Percentiles rank a stretch among this genome's conserved stretches.
Evolutionary conservation across 345 rosid species (phyloP).

Genomic region (Pseudoturritis turrita): DNA sequence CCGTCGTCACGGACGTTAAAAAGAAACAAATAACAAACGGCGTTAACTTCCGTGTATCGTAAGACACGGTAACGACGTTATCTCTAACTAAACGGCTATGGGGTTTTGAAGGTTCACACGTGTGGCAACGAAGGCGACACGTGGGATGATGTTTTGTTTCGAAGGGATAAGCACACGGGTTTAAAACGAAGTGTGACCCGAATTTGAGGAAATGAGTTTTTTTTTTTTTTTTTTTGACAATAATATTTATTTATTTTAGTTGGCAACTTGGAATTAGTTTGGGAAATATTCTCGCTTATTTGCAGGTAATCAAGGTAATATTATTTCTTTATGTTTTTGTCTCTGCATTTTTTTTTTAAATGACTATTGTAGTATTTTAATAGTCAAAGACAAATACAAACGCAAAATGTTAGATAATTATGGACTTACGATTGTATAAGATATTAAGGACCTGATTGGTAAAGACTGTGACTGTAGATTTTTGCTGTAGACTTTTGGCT

Average conservation of each 20-base stretch:
- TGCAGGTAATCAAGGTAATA: background rate
- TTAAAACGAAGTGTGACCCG: slow-evolving; percentile 15
- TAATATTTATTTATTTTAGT: background rate
- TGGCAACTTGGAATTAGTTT: background rate
- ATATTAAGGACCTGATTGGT: too few relatives aligned
- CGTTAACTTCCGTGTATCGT: slow-evolving; percentile 6
- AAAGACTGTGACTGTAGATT: too few relatives aligned
- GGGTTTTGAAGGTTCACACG: slow-evolving; percentile 13
- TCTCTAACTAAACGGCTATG: slow-evolving; percentile 10
- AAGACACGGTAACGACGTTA: slow-evolving; percentile 18
- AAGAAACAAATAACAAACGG: background rate
- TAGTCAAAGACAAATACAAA: too few relatives aligned
- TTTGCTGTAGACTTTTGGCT: too few relatives aligned
- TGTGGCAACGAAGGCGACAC: slow-evolving; percentile 24
- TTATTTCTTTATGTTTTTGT: background rate
- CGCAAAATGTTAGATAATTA: too few relatives aligned
- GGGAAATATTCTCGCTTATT: background rate
- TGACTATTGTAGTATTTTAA: background rate
- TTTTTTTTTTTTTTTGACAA: background rate
- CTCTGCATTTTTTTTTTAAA: background rate
- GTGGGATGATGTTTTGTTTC: slow-evolving; percentile 12
- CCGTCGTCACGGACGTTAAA: slow-evolving; percentile 30
- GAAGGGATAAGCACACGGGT: slow-evolving; percentile 32
- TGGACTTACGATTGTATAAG: too few relatives aligned
- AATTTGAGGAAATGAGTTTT: slow-evolving; percentile 2